A percentile compares a stretch with the other conserved stretches of the same genome.
These are phyloP conservation scores for Cephaloascus albidus DNA, from an alignment of 805 yeast species.

Conservation along the genomic window DNA sequence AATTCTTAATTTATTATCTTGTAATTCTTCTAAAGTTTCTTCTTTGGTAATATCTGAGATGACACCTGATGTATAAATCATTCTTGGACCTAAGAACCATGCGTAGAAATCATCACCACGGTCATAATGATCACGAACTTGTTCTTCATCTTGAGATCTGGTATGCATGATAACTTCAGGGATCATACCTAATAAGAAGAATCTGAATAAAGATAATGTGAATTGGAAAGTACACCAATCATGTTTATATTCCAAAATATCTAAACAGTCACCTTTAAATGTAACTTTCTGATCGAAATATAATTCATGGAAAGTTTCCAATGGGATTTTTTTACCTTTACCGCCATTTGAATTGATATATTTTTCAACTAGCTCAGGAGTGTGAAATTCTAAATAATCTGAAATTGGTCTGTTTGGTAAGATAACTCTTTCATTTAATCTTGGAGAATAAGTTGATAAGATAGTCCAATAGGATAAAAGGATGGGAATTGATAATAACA, in stretches of 20 bases:
- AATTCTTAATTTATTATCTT: slow-evolving; percentile 81
- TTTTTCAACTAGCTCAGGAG: slow-evolving; percentile 54
- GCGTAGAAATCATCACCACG: slow-evolving; percentile 93
- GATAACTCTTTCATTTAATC: slow-evolving; percentile 68
- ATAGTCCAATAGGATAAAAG: slow-evolving; percentile 79
- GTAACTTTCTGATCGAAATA: slow-evolving; percentile 78
- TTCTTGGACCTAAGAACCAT: slow-evolving; percentile 91
- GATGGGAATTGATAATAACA: slow-evolving; percentile 56
- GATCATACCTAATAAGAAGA: slow-evolving; percentile 77
- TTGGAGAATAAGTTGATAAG: slow-evolving; percentile 68
- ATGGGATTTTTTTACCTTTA: slow-evolving; percentile 66
- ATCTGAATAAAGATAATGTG: slow-evolving; percentile 68
- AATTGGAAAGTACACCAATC: slow-evolving; percentile 85
- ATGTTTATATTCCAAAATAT: slow-evolving; percentile 76
- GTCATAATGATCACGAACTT: slow-evolving; percentile 91
- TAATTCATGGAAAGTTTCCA: slow-evolving; percentile 86
- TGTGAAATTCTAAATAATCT: slow-evolving; percentile 75
- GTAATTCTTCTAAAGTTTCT: slow-evolving; percentile 72
- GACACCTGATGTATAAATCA: slow-evolving; percentile 87
- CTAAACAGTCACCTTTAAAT: slow-evolving; percentile 82
- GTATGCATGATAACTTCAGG: slow-evolving; percentile 92
- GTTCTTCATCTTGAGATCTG: slow-evolving; percentile 92
- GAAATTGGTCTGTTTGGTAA: slow-evolving; percentile 74
- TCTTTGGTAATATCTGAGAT: slow-evolving; percentile 60
- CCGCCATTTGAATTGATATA: slow-evolving; percentile 50